Evolutionary conservation across 345 rosid species (phyloP).

Genomic region (Brassica carinata): DNA sequence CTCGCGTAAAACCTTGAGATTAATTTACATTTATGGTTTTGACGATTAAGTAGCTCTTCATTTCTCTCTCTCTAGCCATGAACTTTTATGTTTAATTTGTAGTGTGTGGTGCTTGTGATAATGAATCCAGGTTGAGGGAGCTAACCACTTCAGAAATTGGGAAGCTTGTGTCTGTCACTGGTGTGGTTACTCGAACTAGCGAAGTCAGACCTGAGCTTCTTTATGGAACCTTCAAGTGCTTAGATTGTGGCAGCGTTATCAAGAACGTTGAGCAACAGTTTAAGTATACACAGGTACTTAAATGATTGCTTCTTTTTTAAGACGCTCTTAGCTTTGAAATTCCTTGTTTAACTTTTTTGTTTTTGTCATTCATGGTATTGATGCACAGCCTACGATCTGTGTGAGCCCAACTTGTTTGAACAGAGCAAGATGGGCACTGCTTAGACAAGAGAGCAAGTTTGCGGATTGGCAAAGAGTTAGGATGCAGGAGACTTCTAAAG

Average conservation of each 20-base stretch:
- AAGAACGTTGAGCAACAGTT: conserved; percentile 95
- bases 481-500: conserved; percentile 97
- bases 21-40: too few species aligned
- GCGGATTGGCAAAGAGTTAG: conserved; percentile 99
- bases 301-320: background rate
- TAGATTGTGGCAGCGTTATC: conserved; percentile 73
- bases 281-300: conserved; percentile 85
- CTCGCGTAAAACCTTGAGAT: background rate
- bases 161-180: conserved; percentile 80
- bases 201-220: conserved; percentile 98
- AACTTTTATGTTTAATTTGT: background rate
- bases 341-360: background rate
- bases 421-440: conserved; percentile 77
- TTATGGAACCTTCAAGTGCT: conserved; percentile 83
- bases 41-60: background rate
- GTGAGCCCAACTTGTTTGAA: conserved; percentile 67
- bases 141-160: conserved; percentile 83
- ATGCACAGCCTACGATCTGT: conserved; percentile 80
- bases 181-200: conserved; percentile 94
- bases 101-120: conserved; percentile 8
- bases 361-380: background rate
- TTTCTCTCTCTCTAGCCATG: background rate
- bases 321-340: background rate
- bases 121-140: conserved; percentile 64
- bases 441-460: conserved; percentile 93